These are phyloP conservation scores for Hemileccinum impolitum DNA, from an alignment of 768 basidiomycete species.

Conservation along the genomic window DNA sequence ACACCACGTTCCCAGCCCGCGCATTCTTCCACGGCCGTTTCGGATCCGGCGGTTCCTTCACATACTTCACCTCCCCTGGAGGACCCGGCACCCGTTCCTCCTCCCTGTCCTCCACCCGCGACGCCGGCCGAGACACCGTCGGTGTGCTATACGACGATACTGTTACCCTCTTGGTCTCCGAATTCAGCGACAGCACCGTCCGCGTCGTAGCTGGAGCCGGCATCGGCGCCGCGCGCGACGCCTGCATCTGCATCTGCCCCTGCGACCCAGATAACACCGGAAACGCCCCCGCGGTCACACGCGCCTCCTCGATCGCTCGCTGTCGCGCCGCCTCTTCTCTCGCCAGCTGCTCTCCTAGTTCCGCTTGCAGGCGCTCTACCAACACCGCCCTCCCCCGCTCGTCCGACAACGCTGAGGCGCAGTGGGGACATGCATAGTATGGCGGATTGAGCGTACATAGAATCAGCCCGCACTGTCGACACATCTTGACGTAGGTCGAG, in stretches of 20 bases:
- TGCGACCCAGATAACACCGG: slow-evolving; percentile 45
- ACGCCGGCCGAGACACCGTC: slow-evolving; percentile 34
- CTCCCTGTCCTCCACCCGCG: slow-evolving; percentile 33
- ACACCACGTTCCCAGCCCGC: slow-evolving; percentile 31
- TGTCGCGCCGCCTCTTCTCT: slow-evolving; percentile 49
- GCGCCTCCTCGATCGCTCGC: slow-evolving; percentile 45
- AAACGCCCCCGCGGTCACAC: slow-evolving; percentile 56
- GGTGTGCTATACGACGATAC: slow-evolving; percentile 50
- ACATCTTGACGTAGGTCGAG: slow-evolving; percentile 56
- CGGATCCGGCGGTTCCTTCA: slow-evolving; percentile 26
- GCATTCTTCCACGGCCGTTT: slow-evolving; percentile 45
- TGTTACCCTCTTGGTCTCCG: slow-evolving; percentile 47
- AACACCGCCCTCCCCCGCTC: slow-evolving; percentile 33
- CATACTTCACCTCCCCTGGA: slow-evolving; percentile 35
- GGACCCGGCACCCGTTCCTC: slow-evolving; percentile 43
- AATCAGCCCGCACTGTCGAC: slow-evolving; percentile 57
- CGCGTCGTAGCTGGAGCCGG: slow-evolving; percentile 38
- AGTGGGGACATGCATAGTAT: slow-evolving; percentile 53
- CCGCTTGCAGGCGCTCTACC: slow-evolving; percentile 40
- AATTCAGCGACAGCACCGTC: slow-evolving; percentile 58
- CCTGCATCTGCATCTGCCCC: slow-evolving; percentile 9
- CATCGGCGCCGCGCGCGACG: slow-evolving; percentile 3
- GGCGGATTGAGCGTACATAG: slow-evolving; percentile 58
- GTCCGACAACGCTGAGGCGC: slow-evolving; percentile 39
- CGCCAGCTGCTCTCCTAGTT: slow-evolving; percentile 41